Evolutionary conservation across 179 eudicot species (phyloP).

Genomic region (Beta macrorhiza): DNA sequence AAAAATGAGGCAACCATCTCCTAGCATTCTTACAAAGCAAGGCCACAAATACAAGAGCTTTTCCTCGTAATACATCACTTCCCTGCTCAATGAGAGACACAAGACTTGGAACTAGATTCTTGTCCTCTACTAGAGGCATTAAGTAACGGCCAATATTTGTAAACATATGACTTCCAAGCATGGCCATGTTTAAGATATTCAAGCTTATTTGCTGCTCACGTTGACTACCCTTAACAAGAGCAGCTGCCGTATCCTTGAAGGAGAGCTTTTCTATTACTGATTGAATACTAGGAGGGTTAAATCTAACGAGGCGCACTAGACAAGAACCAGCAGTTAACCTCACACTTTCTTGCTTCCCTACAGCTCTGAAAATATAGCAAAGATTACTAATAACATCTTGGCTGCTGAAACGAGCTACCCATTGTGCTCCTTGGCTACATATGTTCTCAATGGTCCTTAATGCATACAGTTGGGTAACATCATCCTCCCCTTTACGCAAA

Average conservation of each 20-base stretch:
- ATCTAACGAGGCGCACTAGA: conserved; percentile 71
- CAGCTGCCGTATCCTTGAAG: conserved; percentile 64
- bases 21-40: conserved; percentile 77
- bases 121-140: conserved; percentile 74
- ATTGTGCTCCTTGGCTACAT: conserved; percentile 84
- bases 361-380: conserved; percentile 76
- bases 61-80: conserved; percentile 80
- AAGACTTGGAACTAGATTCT: conserved; percentile 71
- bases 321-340: conserved; percentile 95
- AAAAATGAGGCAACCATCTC: conserved; percentile 78
- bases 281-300: conserved; percentile 67
- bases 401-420: conserved; percentile 92
- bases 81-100: conserved; percentile 88
- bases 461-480: conserved; percentile 86
- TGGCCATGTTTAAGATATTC: conserved; percentile 70
- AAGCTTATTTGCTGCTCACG: conserved; percentile 95
- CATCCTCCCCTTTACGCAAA: conserved; percentile 62
- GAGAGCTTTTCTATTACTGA: conserved; percentile 73
- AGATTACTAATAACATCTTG: conserved; percentile 83
- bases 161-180: conserved; percentile 62
- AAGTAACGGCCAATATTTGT: conserved; percentile 71
- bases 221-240: conserved; percentile 75
- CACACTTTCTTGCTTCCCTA: conserved; percentile 86
- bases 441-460: conserved; percentile 93
- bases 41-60: conserved; percentile 82